Evolutionary conservation across 805 yeast species (phyloP), one percentile per base, ranked within the genome.

Genomic region (Zygotorulaspora chibaensis): DNA sequence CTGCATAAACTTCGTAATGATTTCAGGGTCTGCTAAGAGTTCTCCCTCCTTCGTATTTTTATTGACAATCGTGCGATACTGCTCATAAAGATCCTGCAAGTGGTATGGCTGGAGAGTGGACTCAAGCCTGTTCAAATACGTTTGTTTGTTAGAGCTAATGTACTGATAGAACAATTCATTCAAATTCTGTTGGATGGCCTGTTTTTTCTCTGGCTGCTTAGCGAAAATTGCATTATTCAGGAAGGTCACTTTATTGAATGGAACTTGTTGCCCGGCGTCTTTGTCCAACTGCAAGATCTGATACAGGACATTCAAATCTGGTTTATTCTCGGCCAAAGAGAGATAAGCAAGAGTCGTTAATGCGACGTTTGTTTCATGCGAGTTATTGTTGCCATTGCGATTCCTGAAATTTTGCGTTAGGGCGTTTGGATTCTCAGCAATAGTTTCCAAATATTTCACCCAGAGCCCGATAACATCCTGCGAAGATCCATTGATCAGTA

Each of bases 401-500:
- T 45, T 48, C 16, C 39, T 46, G 16, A 40, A 49, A 8, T 45
- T 35, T 15, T 23, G 41, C 9, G 37, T 43, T 15, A 41, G 30
- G 13, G 43, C 47, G 34, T 45, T 41, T 16, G 54, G 53, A 40
- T 53, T 58, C 25, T 49, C 50, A 4, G 52, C 48, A 7, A 52
- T 40, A 2, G 41, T 45, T 28, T 58, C 58, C 30, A 63, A 45
- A 43, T 54, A 63, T 37, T 55, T 61, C 3, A 63, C 57, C 66
- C 66, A 63, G n/a, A 62, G 45, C 2, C 61, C 59, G 43, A 63
- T 51, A 2, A 55, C 65, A 40, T 62, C 67, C 39, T 61, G 58
- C 9, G 55, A 54, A 20, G 45, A 41, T 7, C 48, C 52, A 6
- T 53, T 36, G 2, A 20, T n/a, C 13, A 63, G 29, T 17, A 57